Percentiles rank a stretch among this genome's conserved stretches.
These are phyloP conservation scores for Penicillium polonicum DNA, from an alignment of 2,329 filamentous ascomycete genomes.

Conservation along the genomic window DNA sequence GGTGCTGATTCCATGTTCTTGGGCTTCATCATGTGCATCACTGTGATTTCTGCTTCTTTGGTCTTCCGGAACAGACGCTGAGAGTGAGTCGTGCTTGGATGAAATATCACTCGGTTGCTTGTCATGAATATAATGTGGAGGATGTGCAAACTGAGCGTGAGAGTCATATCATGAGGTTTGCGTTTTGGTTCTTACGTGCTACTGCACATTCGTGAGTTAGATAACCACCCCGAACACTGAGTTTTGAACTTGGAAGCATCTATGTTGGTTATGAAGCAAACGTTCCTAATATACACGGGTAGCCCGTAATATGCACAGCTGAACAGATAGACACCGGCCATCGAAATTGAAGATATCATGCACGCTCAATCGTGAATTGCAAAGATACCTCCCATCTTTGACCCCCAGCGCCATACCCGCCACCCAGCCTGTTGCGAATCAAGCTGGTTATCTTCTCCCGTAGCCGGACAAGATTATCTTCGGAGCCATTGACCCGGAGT, in stretches of 20 bases:
- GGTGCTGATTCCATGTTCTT: no score
- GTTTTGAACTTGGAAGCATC: background rate
- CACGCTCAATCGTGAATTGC: constrained; percentile 64
- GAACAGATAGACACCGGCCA: background rate
- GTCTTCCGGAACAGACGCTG: no score
- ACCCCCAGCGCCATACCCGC: constrained; percentile 76
- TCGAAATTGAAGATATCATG: constrained; percentile 25
- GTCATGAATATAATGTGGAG: background rate
- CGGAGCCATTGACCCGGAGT: constrained; percentile 69
- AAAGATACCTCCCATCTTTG: constrained; percentile 92
- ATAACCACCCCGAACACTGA: background rate
- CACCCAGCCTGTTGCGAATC: constrained; percentile 81
- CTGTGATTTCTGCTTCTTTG: no score
- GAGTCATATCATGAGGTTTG: background rate
- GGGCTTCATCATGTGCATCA: no score
- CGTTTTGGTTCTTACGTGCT: background rate
- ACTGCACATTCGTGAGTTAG: background rate
- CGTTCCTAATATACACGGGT: constrained; percentile 5
- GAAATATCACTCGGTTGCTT: background rate
- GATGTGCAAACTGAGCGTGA: background rate
- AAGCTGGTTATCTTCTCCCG: constrained; percentile 73
- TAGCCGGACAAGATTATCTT: constrained; percentile 69
- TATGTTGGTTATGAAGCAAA: background rate
- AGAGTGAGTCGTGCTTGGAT: no score
- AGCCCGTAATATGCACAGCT: constrained; percentile 1